Evolutionary conservation across 179 eudicot genomes (phyloP).

Genomic region (Beta macrorhiza): DNA sequence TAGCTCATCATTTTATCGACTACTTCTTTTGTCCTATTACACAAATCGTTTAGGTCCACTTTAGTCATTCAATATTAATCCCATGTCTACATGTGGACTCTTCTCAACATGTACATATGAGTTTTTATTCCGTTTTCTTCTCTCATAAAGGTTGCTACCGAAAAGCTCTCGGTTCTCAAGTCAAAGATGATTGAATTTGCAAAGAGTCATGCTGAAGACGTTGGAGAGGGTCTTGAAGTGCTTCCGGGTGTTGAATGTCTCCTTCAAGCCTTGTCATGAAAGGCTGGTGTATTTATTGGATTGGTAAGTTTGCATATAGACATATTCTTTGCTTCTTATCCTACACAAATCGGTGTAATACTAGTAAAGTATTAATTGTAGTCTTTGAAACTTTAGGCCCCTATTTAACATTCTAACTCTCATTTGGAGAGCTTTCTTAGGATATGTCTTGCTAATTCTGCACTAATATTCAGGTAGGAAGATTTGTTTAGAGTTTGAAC

Average conservation of each 20-base stretch:
- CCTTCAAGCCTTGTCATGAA: slow-evolving; percentile 28
- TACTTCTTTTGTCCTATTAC: background rate
- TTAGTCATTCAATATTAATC: background rate
- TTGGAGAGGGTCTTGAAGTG: slow-evolving; percentile 29
- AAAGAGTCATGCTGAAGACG: slow-evolving; percentile 16
- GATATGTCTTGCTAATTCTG: background rate
- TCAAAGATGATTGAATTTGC: slow-evolving; percentile 31
- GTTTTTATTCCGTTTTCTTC: background rate
- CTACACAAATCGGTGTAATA: background rate
- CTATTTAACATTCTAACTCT: too few species aligned
- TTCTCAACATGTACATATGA: background rate
- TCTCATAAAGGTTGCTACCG: slow-evolving; percentile 21
- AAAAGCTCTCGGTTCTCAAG: slow-evolving; percentile 24
- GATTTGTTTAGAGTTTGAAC: background rate
- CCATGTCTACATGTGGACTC: background rate
- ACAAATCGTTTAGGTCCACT: background rate
- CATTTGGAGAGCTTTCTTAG: too few species aligned
- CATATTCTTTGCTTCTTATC: background rate
- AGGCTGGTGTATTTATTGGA: slow-evolving; percentile 20
- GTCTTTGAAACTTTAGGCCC: background rate
- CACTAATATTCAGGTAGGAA: background rate
- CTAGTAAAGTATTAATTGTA: background rate
- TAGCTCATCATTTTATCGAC: background rate
- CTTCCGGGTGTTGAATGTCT: slow-evolving; percentile 31
- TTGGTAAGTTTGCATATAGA: slow-evolving; percentile 18